Base-by-base conservation (phyloP, 768 basidiomycete genomes). In the Trichaptum fuscoviolaceum region DNA sequence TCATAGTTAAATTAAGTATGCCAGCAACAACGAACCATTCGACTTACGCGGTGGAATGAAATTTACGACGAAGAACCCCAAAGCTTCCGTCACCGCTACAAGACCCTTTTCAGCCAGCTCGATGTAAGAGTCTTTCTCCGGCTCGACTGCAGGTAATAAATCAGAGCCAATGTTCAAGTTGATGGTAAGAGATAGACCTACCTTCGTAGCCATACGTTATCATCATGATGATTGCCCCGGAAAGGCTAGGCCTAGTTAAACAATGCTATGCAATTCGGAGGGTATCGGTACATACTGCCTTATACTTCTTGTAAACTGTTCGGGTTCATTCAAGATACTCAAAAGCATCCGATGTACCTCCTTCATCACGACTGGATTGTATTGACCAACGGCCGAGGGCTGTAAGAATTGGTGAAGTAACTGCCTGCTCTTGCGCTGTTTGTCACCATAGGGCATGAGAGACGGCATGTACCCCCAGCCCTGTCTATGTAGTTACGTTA, bases 401-500 rank as follows among this genome's bases (percentile, higher is more conserved):
- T 52, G 42, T 2, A 52, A 12, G 10, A 52, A 52, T 52, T 12
- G 42, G 25, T 63, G 26, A 9, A 27, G 24, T 18, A 63, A 4
- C 24, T 25, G 35, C 42, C 23, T 9, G 9, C 30, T 30, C 24
- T 63, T 63, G 63, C 30, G 24, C 20, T 63, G 42, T 63, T 42
- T 63, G n/a, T 35, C 24, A 34, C 35, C 30, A 20, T 63, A 35
- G 34, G 34, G 60, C 25, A 61, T 35, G 60, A 61, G 34, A 15
- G 60, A 35, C 26, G 60, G 60, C 25, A 35, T 26, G 60, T 27
- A 61, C 17, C 34, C 34, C 25, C 25, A 61, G 9, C 60, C 62
- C 24, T 63, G 63, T 25, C 60, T 67, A 15, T 57, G 66, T 10
- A 68, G 59, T 30, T 62, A 67, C 26, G 68, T 52, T 52, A 12